Conservation (phyloP, 208 protist species). For the Trypanosoma theileri region DNA sequence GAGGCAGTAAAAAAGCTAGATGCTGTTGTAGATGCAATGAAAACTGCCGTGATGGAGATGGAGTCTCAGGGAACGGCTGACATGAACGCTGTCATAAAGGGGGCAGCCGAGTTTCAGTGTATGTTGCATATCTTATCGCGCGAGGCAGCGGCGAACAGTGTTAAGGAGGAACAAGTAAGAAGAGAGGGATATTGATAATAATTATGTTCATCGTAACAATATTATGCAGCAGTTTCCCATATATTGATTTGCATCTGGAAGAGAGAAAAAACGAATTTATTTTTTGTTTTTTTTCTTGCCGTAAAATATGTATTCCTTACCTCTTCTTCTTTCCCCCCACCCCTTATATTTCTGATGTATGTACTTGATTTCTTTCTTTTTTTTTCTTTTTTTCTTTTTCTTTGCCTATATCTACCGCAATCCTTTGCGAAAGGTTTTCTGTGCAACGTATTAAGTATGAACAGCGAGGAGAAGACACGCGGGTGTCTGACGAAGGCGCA, state of each 20-base stretch:
- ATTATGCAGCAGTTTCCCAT: too few relatives aligned
- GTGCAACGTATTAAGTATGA: conserved; percentile 16
- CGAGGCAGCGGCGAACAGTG: conserved; percentile 5
- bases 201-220: too few relatives aligned
- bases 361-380: not conserved
- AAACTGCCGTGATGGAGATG: conserved; percentile 12
- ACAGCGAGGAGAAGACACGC: conserved; percentile 44
- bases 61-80: conserved; percentile 12
- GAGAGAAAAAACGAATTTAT: conserved; percentile 5
- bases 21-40: conserved; percentile 20
- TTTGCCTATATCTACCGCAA: not conserved
- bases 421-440: not conserved
- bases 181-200: not conserved
- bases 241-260: not conserved
- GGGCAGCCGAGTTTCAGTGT: conserved; percentile 12
- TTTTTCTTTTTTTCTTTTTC: not conserved
- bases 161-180: conserved; percentile 19
- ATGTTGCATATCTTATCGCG: conserved; percentile 21
- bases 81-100: conserved; percentile 13
- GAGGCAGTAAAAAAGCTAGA: conserved; percentile 17
- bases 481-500: conserved; percentile 53
- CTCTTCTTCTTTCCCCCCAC: not conserved
- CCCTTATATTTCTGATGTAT: not conserved
- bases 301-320: not conserved
- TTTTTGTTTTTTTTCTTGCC: not conserved